Evolutionary conservation across 148 eudicot species (phyloP), one percentile per base, ranked within the genome.

Genomic region (Bassia scoparia): DNA sequence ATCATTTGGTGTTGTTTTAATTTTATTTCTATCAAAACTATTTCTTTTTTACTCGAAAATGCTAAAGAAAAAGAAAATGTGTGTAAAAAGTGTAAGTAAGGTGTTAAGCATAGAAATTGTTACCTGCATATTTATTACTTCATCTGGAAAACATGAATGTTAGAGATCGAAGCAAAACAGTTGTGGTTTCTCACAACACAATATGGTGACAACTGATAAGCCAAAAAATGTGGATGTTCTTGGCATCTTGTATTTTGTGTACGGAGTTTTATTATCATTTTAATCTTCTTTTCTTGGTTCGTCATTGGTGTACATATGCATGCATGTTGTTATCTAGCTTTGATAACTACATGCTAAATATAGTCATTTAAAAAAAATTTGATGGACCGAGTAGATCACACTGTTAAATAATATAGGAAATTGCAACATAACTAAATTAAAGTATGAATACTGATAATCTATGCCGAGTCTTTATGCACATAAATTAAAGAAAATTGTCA

Each of bases 151-250:
- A 66, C 34, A 24, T 66, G 61, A 73, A 62, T 24, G 16, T 38
- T n/a, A 10, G n/a, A 55, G 41, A 55, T 43, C n/a, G n/a, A 49
- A 59, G 64, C 69, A 73, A 50, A 56, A 73, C 43, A 73, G 76
- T 17, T 48, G 24, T 74, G 29, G 20, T 54, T 53, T 38, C 54
- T 74, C 77, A n/a, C 71, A 67, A 75, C 66, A 59, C 67, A 68
- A 18, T 75, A 72, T 59, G 68, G 72, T 75, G 78, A 75, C 72
- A 27, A 75, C 50, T 56, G 72, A 75, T 68, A 75, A 75, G 67
- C 67, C 68, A 33, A 23, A 56, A 75, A 75, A 75, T 43, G 26
- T 15, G 18, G 61, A 65, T 41, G 30, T 65, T 65, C 14, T 37
- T 1, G 14, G 9, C n/a, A n/a, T n/a, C n/a, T n/a, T n/a, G n/a